phyloP scores from a whole-genome alignment of 306 rosid genomes.

The Medicago lupulina region DNA sequence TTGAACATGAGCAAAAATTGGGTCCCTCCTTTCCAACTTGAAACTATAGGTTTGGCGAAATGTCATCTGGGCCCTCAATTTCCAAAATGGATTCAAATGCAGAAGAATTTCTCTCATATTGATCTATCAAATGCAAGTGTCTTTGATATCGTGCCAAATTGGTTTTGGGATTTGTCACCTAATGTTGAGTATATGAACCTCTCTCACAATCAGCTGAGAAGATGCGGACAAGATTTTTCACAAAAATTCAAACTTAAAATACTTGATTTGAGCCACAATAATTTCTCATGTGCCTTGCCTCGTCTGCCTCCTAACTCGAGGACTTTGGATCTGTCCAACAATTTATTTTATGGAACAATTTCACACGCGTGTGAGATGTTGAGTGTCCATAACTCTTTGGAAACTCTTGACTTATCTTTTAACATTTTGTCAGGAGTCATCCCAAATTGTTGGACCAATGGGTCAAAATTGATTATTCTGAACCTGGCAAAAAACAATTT shows the following conservation, averaged over 20 bases:
- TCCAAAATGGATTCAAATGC: slow-evolving; percentile 38
- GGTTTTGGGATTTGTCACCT: slow-evolving; percentile 41
- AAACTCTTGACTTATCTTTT: not conserved
- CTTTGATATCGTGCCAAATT: slow-evolving; percentile 14
- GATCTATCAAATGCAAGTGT: slow-evolving; percentile 5
- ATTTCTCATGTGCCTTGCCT: slow-evolving; percentile 24
- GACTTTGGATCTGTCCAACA: not conserved
- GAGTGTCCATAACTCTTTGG: slow-evolving; percentile 30
- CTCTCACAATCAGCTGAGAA: not conserved
- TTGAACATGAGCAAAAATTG: slow-evolving; percentile 35
- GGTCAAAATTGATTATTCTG: not conserved
- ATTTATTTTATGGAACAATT: slow-evolving; percentile 29
- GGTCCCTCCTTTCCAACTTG: slow-evolving; percentile 39
- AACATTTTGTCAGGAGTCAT: slow-evolving; percentile 32
- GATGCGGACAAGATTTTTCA: slow-evolving; percentile 30
- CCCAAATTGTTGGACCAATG: slow-evolving; percentile 29
- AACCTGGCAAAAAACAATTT: not conserved
- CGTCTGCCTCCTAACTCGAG: not conserved
- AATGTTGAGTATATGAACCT: not conserved
- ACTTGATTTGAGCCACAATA: slow-evolving; percentile 6
- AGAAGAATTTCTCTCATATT: not conserved
- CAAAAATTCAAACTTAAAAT: not conserved
- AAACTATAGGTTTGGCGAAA: slow-evolving; percentile 7
- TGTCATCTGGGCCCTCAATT: slow-evolving; percentile 12
- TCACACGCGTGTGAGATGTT: slow-evolving; percentile 14